Conservation (phyloP, 1,139 yeast species). For the Lodderomyces theae region DNA sequence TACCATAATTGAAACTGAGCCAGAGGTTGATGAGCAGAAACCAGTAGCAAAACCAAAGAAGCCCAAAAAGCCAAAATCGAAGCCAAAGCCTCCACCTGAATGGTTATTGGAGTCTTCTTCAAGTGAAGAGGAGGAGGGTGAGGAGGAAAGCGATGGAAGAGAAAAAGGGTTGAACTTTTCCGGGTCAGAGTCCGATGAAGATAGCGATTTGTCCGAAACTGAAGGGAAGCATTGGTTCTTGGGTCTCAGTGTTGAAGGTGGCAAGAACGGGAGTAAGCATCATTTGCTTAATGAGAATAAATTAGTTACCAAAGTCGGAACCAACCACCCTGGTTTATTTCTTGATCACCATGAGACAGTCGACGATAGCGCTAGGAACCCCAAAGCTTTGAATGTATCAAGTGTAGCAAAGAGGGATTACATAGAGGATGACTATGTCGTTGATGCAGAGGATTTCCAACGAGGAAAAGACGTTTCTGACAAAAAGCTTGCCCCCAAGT, state of each 20-base stretch:
- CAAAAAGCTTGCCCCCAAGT: not conserved
- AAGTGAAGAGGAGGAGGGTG: too few species aligned
- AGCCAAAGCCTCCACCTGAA: constrained; percentile 4
- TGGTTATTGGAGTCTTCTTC: constrained; percentile 3
- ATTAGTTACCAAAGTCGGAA: constrained; percentile 8
- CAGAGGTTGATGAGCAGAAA: not conserved
- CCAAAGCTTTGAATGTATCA: not conserved
- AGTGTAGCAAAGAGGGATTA: not conserved
- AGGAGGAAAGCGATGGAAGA: not conserved
- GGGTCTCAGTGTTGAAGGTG: constrained; percentile 1
- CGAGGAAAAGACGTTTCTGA: too few species aligned
- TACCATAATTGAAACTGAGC: not conserved
- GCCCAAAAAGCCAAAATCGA: constrained; percentile 2
- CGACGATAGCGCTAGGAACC: not conserved
- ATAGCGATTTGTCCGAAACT: not conserved
- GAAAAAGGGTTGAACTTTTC: not conserved
- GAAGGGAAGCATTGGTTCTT: constrained; percentile 12
- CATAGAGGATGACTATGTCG: not conserved
- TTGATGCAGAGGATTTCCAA: not conserved
- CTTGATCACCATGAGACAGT: constrained; percentile 1
- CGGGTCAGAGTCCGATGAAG: constrained; percentile 1
- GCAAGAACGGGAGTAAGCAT: not conserved
- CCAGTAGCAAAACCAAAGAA: constrained; percentile 1
- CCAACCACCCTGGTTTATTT: constrained; percentile 5
- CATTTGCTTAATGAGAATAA: constrained; percentile 3